These are phyloP conservation scores for Fraxinus sp. DNA, from an alignment of 305 asterid genomes.

Conservation along the genomic window DNA sequence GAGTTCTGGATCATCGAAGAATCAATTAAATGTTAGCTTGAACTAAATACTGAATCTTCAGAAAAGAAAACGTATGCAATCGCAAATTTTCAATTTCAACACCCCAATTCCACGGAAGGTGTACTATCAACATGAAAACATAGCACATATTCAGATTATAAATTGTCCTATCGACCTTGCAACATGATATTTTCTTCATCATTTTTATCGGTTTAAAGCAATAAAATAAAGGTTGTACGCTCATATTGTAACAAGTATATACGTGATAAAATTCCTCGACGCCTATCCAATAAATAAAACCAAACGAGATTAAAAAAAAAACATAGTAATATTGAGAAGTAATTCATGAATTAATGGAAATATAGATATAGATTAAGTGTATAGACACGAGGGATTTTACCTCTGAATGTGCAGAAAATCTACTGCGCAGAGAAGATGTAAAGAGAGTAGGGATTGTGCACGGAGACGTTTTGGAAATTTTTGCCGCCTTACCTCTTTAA, in stretches of 20 bases:
- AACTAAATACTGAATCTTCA: background rate
- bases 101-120: background rate
- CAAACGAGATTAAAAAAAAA: background rate
- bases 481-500: slow-evolving; percentile 44
- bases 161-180: background rate
- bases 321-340: background rate
- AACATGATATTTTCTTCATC: background rate
- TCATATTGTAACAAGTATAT: background rate
- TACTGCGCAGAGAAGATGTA: slow-evolving; percentile 6
- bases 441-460: background rate
- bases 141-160: background rate
- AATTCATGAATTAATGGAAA: background rate
- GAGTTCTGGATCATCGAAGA: background rate
- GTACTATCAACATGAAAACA: background rate
- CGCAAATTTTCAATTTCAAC: background rate
- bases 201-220: background rate
- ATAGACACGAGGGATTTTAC: background rate
- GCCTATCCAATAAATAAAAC: background rate
- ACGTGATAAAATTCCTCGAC: background rate
- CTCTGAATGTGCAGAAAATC: background rate
- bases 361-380: background rate
- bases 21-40: background rate
- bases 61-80: background rate
- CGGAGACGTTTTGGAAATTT: slow-evolving; percentile 12
- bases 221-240: background rate